Percentiles rank a stretch among this genome's conserved stretches.
Conservation (phyloP, 352 stramenopile species). For the Globisporangium heterothallicum region DNA sequence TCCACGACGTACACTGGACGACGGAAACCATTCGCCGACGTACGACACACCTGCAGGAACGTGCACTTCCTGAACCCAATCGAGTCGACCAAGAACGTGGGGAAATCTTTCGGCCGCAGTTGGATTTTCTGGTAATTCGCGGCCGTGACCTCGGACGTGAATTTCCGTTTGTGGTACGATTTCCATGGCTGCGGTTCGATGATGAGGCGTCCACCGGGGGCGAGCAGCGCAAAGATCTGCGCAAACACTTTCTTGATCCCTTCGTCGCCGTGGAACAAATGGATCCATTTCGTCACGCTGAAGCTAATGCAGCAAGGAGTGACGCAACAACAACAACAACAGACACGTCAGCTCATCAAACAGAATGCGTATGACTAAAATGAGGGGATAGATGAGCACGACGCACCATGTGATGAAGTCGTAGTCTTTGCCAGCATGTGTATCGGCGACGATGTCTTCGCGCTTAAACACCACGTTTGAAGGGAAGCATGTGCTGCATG, state of each 20-base stretch:
- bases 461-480: slow-evolving; percentile 81
- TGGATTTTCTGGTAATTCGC: slow-evolving; percentile 69
- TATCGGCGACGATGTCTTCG: slow-evolving; percentile 57
- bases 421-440: slow-evolving; percentile 58
- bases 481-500: slow-evolving; percentile 46
- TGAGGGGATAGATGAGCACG: no score
- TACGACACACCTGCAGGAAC: slow-evolving; percentile 74
- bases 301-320: slow-evolving; percentile 37
- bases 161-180: slow-evolving; percentile 85
- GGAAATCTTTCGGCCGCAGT: slow-evolving; percentile 74
- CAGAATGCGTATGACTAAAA: no score
- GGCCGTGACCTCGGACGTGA: slow-evolving; percentile 68
- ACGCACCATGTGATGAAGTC: slow-evolving; percentile 77
- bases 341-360: no score
- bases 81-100: slow-evolving; percentile 39
- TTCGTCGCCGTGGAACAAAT: slow-evolving; percentile 84
- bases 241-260: slow-evolving; percentile 73
- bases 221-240: slow-evolving; percentile 56
- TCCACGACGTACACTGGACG: slow-evolving; percentile 74
- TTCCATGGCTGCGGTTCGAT: slow-evolving; percentile 87
- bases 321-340: no score
- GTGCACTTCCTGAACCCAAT: slow-evolving; percentile 64
- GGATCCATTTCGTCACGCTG: slow-evolving; percentile 90
- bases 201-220: slow-evolving; percentile 61
- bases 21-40: slow-evolving; percentile 66